Conservation (phyloP, 768 basidiomycete genomes). For the Strobilomyces echinocephalus region DNA sequence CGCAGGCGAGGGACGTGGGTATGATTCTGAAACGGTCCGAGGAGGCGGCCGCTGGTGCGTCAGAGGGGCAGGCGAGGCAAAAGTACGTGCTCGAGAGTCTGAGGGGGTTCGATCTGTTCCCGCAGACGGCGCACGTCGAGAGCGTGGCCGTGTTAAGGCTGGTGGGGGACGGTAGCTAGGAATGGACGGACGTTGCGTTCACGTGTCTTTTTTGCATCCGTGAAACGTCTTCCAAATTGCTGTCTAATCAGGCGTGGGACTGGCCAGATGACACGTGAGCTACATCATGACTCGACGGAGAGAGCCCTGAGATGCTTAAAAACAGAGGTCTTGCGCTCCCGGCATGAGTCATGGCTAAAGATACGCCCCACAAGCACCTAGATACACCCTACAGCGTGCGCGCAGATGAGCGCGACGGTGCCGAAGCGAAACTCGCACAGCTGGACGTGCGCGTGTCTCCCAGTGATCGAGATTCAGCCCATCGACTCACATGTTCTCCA, state of each 20-base stretch:
- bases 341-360: conserved; percentile 3
- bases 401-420: neutral
- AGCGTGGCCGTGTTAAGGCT: conserved; percentile 66
- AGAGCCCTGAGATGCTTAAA: neutral
- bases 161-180: conserved; percentile 1
- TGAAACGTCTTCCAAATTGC: too few relatives aligned
- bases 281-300: neutral
- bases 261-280: too few relatives aligned
- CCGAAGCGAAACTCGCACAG: neutral
- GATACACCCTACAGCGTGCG: conserved; percentile 3
- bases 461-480: too few relatives aligned
- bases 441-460: conserved; percentile 20
- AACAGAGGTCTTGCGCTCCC: neutral
- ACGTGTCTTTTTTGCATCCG: neutral
- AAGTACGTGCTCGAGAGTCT: conserved; percentile 78
- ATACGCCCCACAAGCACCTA: neutral
- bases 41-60: conserved; percentile 35
- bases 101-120: conserved; percentile 91
- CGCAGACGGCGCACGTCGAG: conserved; percentile 95
- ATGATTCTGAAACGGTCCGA: conserved; percentile 49
- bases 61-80: conserved; percentile 18
- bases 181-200: too few relatives aligned
- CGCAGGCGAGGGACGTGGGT: conserved; percentile 85
- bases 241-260: too few relatives aligned
- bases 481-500: neutral